Evolutionary conservation across 2,329 filamentous ascomycete species (phyloP).

Genomic region (Fusarium sp.): DNA sequence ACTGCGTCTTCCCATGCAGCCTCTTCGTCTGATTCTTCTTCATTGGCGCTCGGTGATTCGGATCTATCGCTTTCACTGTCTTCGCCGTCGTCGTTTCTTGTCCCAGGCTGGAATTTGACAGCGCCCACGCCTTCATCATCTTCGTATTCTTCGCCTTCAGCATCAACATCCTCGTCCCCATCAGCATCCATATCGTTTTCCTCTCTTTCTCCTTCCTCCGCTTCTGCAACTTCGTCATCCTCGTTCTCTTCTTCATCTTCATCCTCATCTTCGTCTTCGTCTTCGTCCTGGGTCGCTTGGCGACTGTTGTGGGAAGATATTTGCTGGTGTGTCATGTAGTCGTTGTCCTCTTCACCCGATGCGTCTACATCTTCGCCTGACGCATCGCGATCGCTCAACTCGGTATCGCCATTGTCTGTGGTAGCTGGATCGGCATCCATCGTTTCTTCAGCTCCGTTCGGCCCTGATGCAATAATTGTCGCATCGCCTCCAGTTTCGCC

Average conservation of each 20-base stretch:
- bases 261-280: slow-evolving; percentile 50
- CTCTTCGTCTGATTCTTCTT: slow-evolving; percentile 64
- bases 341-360: slow-evolving; percentile 59
- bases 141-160: slow-evolving; percentile 54
- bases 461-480: slow-evolving; percentile 42
- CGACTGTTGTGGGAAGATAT: slow-evolving; percentile 47
- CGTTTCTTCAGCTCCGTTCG: slow-evolving; percentile 5
- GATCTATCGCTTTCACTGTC: slow-evolving; percentile 64
- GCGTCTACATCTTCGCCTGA: slow-evolving; percentile 60
- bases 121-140: slow-evolving; percentile 69
- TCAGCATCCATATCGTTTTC: slow-evolving; percentile 39
- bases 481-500: slow-evolving; percentile 51
- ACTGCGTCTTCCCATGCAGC: slow-evolving; percentile 67
- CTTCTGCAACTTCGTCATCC: slow-evolving; percentile 47
- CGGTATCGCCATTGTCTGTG: slow-evolving; percentile 52
- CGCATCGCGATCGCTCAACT: slow-evolving; percentile 57
- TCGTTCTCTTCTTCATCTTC: slow-evolving; percentile 56
- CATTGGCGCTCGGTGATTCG: slow-evolving; percentile 63
- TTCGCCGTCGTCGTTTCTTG: slow-evolving; percentile 62
- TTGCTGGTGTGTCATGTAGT: slow-evolving; percentile 48
- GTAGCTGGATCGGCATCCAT: slow-evolving; percentile 4
- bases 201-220: slow-evolving; percentile 46
- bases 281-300: slow-evolving; percentile 49
- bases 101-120: slow-evolving; percentile 67
- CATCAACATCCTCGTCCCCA: slow-evolving; percentile 59